These are phyloP conservation scores for Hermanozyma aechmeae DNA, from an alignment of 805 yeast species.

Conservation along the genomic window DNA sequence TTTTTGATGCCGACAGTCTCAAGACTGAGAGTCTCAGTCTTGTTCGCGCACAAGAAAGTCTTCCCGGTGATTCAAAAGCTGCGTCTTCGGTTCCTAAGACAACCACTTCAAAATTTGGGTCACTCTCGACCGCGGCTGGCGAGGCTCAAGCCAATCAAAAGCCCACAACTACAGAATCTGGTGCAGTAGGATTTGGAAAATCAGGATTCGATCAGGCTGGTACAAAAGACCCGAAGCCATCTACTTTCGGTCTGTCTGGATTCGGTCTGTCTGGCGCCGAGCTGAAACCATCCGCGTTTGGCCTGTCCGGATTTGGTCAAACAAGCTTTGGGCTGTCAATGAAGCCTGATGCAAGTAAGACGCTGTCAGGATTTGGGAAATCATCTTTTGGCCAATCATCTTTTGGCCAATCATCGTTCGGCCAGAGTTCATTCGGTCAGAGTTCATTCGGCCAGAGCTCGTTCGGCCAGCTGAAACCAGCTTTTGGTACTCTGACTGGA, in stretches of 20 bases:
- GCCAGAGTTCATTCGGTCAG: neutral
- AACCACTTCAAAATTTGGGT: neutral
- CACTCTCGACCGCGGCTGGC: neutral
- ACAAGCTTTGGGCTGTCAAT: neutral
- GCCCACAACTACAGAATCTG: slow-evolving; percentile 3
- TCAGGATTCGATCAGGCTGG: slow-evolving; percentile 2
- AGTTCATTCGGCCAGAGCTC: neutral
- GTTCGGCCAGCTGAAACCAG: too few species aligned
- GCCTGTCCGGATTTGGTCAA: slow-evolving; percentile 1
- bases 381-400: neutral
- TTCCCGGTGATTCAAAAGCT: neutral
- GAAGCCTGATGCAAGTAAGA: neutral
- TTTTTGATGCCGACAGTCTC: slow-evolving; percentile 48
- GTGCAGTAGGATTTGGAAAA: slow-evolving; percentile 5
- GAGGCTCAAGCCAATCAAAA: neutral
- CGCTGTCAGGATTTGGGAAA: slow-evolving; percentile 1
- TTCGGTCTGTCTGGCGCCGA: slow-evolving; percentile 1
- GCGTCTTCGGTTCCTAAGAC: neutral
- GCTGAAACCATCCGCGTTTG: neutral
- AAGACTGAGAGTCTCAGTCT: slow-evolving; percentile 15
- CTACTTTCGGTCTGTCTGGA: neutral
- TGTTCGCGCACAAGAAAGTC: slow-evolving; percentile 1
- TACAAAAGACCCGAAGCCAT: neutral
- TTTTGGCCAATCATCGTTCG: neutral
- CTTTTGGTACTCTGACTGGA: too few species aligned